phyloP scores from a whole-genome alignment of 495 filamentous ascomycete species.

The Podospora bellae-mahoneyi region DNA sequence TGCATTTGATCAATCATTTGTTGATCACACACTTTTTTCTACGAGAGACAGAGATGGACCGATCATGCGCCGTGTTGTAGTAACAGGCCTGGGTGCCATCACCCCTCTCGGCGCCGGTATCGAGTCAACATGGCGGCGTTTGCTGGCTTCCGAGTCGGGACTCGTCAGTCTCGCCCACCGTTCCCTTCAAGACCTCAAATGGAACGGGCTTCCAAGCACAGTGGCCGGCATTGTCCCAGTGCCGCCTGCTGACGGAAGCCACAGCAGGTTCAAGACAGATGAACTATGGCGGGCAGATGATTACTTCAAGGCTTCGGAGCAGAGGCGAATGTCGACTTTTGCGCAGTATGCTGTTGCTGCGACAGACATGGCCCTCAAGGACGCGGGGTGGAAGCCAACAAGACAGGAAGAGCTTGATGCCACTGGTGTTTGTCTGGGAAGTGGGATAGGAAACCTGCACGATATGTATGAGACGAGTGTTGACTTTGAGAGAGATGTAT shows the following conservation, averaged over 20 bases:
- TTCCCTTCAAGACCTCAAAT: conserved; percentile 38
- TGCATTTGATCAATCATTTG: not conserved
- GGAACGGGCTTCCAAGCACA: conserved; percentile 70
- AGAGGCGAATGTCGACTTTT: conserved; percentile 86
- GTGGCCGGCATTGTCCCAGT: conserved; percentile 78
- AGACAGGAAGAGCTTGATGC: conserved; percentile 60
- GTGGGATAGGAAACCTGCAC: conserved; percentile 90
- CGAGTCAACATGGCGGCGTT: conserved; percentile 72
- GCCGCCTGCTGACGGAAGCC: too few species aligned
- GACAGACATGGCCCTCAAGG: conserved; percentile 77
- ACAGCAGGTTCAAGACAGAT: conserved; percentile 8
- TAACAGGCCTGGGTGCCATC: conserved; percentile 90
- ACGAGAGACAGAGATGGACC: conserved; percentile 8
- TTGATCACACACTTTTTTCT: not conserved
- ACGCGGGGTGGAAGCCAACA: conserved; percentile 75
- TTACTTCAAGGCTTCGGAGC: conserved; percentile 68
- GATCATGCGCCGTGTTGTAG: conserved; percentile 85
- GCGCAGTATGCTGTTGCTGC: conserved; percentile 88
- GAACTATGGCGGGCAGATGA: conserved; percentile 68
- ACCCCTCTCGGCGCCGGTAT: conserved; percentile 86
- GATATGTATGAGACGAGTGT: conserved; percentile 82
- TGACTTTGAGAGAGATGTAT: conserved; percentile 67
- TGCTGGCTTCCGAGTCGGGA: conserved; percentile 76
- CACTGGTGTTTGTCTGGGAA: conserved; percentile 91
- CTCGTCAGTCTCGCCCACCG: conserved; percentile 64